These are phyloP conservation scores for Fusarium tricinctum DNA, from an alignment of 2,329 filamentous ascomycete genomes.

Conservation along the genomic window DNA sequence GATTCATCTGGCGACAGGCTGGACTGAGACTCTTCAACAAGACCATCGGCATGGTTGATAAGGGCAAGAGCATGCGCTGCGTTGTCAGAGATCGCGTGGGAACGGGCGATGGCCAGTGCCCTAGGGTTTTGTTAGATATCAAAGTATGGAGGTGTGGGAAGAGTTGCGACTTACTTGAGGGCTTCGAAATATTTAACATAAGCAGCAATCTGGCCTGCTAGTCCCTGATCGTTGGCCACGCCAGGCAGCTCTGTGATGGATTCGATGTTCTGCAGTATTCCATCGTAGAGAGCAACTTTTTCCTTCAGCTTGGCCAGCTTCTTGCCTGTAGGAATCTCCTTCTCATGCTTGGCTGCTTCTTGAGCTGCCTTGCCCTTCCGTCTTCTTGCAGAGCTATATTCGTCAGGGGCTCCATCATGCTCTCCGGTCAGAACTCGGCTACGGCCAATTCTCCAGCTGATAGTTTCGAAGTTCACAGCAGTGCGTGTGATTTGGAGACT, in stretches of 20 bases:
- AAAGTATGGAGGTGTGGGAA: neutral
- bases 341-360: slow-evolving; percentile 61
- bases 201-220: slow-evolving; percentile 82
- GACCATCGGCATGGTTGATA: slow-evolving; percentile 77
- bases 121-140: slow-evolving; percentile 58
- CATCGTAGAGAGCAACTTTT: slow-evolving; percentile 90
- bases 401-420: slow-evolving; percentile 78
- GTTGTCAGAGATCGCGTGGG: slow-evolving; percentile 80
- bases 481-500: slow-evolving; percentile 92
- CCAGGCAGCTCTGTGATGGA: slow-evolving; percentile 91
- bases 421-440: slow-evolving; percentile 90
- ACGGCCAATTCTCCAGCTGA: slow-evolving; percentile 94
- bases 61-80: slow-evolving; percentile 87
- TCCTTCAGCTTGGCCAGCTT: slow-evolving; percentile 87
- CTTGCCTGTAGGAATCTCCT: slow-evolving; percentile 78
- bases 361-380: slow-evolving; percentile 58
- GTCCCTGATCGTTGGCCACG: slow-evolving; percentile 83
- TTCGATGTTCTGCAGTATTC: slow-evolving; percentile 89
- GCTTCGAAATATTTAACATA: slow-evolving; percentile 89
- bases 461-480: slow-evolving; percentile 92
- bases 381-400: slow-evolving; percentile 64
- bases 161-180: slow-evolving; percentile 74
- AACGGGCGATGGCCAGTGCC: slow-evolving; percentile 86
- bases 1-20: slow-evolving; percentile 56
- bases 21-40: slow-evolving; percentile 68